Evolutionary conservation across 768 basidiomycete species (phyloP).

Genomic region (Paxillus involutus): DNA sequence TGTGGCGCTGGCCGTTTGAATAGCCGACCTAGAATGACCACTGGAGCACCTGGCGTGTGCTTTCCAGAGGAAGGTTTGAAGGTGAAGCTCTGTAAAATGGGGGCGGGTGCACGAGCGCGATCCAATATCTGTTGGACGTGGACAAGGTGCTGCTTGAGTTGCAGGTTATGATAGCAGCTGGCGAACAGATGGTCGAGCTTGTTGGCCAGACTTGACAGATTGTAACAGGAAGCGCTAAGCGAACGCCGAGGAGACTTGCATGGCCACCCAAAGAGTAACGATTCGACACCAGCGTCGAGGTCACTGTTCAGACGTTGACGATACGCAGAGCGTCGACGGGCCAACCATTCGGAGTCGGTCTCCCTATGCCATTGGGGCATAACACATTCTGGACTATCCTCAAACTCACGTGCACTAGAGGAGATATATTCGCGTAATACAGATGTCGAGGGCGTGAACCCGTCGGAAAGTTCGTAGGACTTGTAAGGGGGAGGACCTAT

Average conservation of each 20-base stretch:
- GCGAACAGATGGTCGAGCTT: slow-evolving; percentile 3
- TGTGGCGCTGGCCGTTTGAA: neutral
- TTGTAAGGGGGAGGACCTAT: slow-evolving; percentile 8
- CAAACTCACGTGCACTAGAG: neutral
- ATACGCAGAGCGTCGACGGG: neutral
- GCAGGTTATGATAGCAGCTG: slow-evolving; percentile 15
- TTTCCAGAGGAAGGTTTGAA: neutral
- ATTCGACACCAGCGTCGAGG: neutral
- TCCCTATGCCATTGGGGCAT: neutral
- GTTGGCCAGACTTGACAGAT: neutral
- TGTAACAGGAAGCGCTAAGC: neutral
- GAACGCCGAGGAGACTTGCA: neutral
- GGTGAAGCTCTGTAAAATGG: neutral
- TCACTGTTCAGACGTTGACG: neutral
- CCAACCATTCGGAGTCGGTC: neutral
- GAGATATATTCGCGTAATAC: neutral
- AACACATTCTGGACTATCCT: slow-evolving; percentile 4
- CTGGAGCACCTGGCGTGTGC: neutral
- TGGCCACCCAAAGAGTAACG: slow-evolving; percentile 15
- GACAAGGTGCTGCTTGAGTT: slow-evolving; percentile 8
- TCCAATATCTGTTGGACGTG: slow-evolving; percentile 12
- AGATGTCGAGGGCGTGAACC: neutral
- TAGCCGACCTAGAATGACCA: neutral
- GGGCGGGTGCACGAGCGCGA: neutral
- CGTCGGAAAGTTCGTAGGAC: slow-evolving; percentile 7